phyloP scores from a whole-genome alignment of 805 yeast species.

The Jamesozyma jinghongensis region DNA sequence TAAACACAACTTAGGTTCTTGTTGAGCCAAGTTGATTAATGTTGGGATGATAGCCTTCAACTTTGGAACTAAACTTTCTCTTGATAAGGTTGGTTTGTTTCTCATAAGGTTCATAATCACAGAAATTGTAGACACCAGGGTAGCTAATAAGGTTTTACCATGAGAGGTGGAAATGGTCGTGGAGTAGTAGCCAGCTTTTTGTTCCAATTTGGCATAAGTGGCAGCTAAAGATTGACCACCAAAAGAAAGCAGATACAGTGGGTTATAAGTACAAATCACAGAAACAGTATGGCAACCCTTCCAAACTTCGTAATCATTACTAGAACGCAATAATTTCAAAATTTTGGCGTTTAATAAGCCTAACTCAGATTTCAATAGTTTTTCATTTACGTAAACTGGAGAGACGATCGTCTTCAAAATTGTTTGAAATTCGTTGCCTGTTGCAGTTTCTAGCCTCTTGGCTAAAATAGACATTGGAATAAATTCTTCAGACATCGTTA shows the following conservation, averaged over 20 bases:
- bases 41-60: conserved; percentile 51
- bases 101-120: conserved; percentile 39
- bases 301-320: conserved; percentile 43
- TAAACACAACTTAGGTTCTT: conserved; percentile 32
- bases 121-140: conserved; percentile 26
- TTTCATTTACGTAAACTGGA: conserved; percentile 24
- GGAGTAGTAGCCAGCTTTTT: conserved; percentile 16
- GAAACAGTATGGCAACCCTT: conserved; percentile 46
- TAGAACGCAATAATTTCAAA: conserved; percentile 37
- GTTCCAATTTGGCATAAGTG: conserved; percentile 23
- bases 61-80: conserved; percentile 78
- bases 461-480: conserved; percentile 22
- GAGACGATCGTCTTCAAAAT: conserved; percentile 21
- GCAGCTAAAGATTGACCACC: conserved; percentile 24
- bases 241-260: conserved; percentile 28
- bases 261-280: conserved; percentile 35
- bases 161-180: conserved; percentile 15
- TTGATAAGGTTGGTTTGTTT: conserved; percentile 74
- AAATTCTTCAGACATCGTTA: conserved; percentile 8
- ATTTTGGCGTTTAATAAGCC: conserved; percentile 29
- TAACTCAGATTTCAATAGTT: conserved; percentile 26
- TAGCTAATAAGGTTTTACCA: conserved; percentile 18
- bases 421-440: conserved; percentile 25
- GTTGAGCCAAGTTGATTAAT: conserved; percentile 38
- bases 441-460: conserved; percentile 20